Conservation (phyloP, 768 basidiomycete species). For the Leccinum aurantiacum region DNA sequence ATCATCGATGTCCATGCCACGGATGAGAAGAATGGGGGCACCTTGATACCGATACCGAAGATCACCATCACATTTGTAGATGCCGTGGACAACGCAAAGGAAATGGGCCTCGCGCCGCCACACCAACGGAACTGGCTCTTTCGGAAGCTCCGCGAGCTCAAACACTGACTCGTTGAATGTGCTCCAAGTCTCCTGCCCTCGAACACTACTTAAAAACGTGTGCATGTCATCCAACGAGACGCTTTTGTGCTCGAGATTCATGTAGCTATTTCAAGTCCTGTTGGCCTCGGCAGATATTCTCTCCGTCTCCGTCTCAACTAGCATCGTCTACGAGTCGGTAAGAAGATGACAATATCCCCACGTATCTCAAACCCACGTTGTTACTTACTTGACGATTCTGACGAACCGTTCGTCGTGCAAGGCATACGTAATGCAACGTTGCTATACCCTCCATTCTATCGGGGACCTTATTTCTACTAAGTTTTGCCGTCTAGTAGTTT, state of each 20-base stretch:
- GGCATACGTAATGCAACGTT: background rate
- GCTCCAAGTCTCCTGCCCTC: background rate
- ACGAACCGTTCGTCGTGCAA: background rate
- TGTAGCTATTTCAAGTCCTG: background rate
- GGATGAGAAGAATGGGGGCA: background rate
- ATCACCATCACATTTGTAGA: constrained; percentile 28
- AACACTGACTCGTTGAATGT: background rate
- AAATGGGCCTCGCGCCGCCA: constrained; percentile 35
- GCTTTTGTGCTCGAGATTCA: background rate
- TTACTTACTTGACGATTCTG: background rate
- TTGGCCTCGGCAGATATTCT: background rate
- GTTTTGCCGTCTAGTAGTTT: too few relatives aligned
- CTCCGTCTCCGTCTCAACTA: background rate
- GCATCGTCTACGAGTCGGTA: background rate
- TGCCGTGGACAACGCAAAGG: constrained; percentile 7
- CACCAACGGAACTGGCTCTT: constrained; percentile 33
- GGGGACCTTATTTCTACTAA: too few relatives aligned
- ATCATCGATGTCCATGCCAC: constrained; percentile 45
- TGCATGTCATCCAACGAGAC: background rate
- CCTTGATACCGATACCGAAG: constrained; percentile 26
- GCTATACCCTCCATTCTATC: too few relatives aligned
- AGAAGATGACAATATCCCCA: background rate
- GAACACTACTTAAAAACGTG: background rate
- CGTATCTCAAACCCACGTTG: background rate
- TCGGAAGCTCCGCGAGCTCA: constrained; percentile 7